A percentile compares a stretch with the other conserved stretches of the same genome.
Conservation (phyloP, 768 basidiomycete genomes). For the Lactifluus echinatus region DNA sequence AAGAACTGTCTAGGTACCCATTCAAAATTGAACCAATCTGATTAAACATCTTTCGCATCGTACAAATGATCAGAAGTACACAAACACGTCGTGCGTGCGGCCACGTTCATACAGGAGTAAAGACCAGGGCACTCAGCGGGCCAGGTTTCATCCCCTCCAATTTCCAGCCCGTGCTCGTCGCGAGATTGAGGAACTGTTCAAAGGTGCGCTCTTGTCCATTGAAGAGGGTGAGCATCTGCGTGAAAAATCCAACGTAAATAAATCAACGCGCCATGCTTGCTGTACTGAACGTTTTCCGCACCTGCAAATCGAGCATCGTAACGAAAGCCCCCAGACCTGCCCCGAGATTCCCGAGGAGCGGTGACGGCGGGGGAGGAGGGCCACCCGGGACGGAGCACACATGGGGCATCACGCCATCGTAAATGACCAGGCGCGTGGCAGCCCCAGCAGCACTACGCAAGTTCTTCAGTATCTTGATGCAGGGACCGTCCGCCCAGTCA, state of each 20-base stretch:
- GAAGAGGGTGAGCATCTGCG: constrained; percentile 26
- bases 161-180: constrained; percentile 26
- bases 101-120: not conserved
- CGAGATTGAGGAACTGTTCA: constrained; percentile 24
- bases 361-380: constrained; percentile 1
- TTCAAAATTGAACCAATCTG: no score
- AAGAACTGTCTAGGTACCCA: no score
- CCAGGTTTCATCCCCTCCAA: constrained; percentile 19
- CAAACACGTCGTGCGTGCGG: not conserved
- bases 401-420: constrained; percentile 21
- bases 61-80: no score
- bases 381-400: constrained; percentile 2
- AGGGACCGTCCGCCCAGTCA: constrained; percentile 22
- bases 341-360: constrained; percentile 14
- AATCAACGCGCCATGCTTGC: no score
- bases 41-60: no score
- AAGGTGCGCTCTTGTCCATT: constrained; percentile 29
- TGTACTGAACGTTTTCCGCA: no score
- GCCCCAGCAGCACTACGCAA: constrained; percentile 21
- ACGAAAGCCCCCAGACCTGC: not conserved
- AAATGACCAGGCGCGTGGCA: constrained; percentile 21
- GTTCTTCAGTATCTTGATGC: constrained; percentile 18
- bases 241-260: no score
- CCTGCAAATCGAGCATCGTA: constrained; percentile 8
- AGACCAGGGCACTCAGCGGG: not conserved